Conservation (phyloP, 148 eudicot genomes). For the Dianthus caryophyllus region DNA sequence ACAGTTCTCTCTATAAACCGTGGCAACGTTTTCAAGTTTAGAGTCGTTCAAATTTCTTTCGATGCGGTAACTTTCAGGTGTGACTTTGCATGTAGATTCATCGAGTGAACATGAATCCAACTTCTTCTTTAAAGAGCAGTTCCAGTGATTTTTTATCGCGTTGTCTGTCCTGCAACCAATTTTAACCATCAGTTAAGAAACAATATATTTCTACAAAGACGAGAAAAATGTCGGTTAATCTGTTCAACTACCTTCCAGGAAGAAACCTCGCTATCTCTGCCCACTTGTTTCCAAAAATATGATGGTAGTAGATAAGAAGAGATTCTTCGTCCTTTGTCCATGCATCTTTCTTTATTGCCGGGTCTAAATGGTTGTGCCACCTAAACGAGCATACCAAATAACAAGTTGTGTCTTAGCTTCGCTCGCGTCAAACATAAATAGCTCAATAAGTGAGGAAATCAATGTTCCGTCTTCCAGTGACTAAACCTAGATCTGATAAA, state of each 20-base stretch:
- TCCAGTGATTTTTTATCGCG: conserved; percentile 94
- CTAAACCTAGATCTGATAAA: too few relatives aligned
- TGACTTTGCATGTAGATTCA: conserved; percentile 21
- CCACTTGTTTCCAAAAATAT: conserved; percentile 79
- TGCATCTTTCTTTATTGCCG: conserved; percentile 71
- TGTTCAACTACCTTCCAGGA: conserved; percentile 69
- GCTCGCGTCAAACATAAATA: neutral
- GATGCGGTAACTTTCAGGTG: conserved; percentile 20
- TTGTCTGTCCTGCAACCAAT: conserved; percentile 63
- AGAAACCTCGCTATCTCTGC: conserved; percentile 74
- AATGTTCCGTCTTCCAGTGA: too few relatives aligned
- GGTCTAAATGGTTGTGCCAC: conserved; percentile 90
- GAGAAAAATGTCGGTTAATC: neutral
- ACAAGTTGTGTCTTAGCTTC: neutral
- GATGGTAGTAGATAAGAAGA: conserved; percentile 50
- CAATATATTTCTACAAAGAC: neutral
- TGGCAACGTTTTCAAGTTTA: conserved; percentile 10
- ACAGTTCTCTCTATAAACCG: neutral
- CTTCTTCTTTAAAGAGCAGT: conserved; percentile 64
- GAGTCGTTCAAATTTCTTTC: conserved; percentile 22
- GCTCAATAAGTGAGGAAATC: too few relatives aligned
- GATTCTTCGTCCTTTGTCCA: conserved; percentile 79
- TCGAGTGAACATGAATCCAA: conserved; percentile 35
- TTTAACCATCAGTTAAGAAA: too few relatives aligned
- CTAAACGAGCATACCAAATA: conserved; percentile 24